phyloP scores from a whole-genome alignment of 768 basidiomycete genomes.

The Serpula lacrymans region DNA sequence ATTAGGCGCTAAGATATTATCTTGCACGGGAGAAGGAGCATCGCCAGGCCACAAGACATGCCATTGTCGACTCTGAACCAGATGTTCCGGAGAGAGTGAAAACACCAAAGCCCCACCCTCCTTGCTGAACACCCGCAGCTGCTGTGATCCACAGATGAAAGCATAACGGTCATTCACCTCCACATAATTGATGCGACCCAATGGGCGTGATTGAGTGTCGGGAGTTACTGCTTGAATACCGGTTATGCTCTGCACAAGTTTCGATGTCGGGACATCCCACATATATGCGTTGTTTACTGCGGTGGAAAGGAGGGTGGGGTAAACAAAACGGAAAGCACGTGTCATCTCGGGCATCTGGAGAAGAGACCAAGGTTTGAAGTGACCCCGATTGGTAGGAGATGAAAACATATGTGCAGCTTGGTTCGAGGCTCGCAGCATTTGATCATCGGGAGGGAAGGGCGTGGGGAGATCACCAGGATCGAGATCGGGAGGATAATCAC shows the following conservation, averaged over 20 bases:
- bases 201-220: constrained; percentile 7
- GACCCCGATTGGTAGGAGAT: constrained; percentile 34
- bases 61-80: constrained; percentile 34
- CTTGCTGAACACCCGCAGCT: constrained; percentile 55
- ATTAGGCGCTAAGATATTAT: constrained; percentile 10
- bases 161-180: constrained; percentile 58
- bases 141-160: constrained; percentile 51
- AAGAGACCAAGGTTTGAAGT: constrained; percentile 62
- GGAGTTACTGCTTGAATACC: constrained; percentile 28
- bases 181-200: constrained; percentile 56
- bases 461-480: constrained; percentile 16
- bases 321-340: constrained; percentile 63
- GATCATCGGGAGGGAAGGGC: constrained; percentile 30
- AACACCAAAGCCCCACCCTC: constrained; percentile 41
- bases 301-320: constrained; percentile 59
- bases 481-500: constrained; percentile 24
- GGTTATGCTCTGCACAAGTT: constrained; percentile 45
- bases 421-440: constrained; percentile 18
- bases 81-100: constrained; percentile 35
- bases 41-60: constrained; percentile 24
- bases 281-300: constrained; percentile 45
- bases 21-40: not conserved
- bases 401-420: constrained; percentile 16
- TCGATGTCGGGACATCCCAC: constrained; percentile 57
- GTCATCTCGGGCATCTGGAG: constrained; percentile 42